Base-by-base conservation (phyloP, 257 asterid genomes). In the Anisodus acutangulus region DNA sequence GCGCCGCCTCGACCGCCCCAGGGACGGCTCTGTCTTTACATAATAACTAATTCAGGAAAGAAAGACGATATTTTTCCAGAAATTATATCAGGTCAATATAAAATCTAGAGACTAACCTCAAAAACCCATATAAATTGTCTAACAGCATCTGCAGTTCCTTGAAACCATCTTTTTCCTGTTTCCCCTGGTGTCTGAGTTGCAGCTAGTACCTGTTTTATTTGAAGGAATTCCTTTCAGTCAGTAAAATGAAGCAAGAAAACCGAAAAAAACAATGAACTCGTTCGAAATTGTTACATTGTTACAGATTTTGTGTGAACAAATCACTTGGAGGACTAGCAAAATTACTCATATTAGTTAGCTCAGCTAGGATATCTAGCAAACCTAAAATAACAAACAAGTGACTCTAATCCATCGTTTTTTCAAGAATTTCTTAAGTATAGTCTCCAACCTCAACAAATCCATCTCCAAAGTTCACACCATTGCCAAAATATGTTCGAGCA, bases 61-160 rank as follows among this genome's bases (percentile, higher is more conserved):
- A 26, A 26, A 51, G 12, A 12, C 26, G 19, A 0, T 7, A 10
- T 47, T 72, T 72, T 43, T 43, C 53, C 80, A 49, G 10, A 74
- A 47, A 74, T 5, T 4, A 55, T 63, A 39, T 60, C 37, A 17
- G 53, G 41, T 76, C 31, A 3, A 43, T 6, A 72, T 5, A 60
- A 35, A 58, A 76, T 7, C 6, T 15, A 82, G 78, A 87, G 6
- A 83, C 86, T 8, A 78, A 91, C 99, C 98, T 96, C 99, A 87
- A 96, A 96, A 70, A 96, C 41, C 99, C 99, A 96, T 82, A 81
- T 84, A 83, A 96, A 96, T 84, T 92, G 93, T 92, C 99, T 93
- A 85, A 96, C 99, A 43, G 99, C 99, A 84, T 96, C 99, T 2
- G 99, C 99, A 0, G 98, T 94, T 66, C 99, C 99, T 84, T 96